Conservation (phyloP, 305 asterid genomes). For the Fraxinus platypoda region DNA sequence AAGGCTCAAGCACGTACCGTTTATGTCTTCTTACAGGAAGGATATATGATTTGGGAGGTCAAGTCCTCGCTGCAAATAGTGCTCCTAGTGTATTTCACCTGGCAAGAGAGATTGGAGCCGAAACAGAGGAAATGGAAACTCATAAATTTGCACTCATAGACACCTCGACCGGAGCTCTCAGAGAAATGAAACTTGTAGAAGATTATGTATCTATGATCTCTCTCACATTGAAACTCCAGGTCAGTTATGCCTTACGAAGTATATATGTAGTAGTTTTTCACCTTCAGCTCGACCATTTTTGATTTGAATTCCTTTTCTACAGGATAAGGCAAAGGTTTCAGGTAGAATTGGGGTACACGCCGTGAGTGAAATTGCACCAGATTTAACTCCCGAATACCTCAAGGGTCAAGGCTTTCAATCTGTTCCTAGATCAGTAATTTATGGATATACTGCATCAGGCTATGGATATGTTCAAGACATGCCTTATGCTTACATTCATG, state of each 20-base stretch:
- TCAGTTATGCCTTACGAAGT: constrained; percentile 17
- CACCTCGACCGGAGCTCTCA: constrained; percentile 59
- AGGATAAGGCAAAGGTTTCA: constrained; percentile 67
- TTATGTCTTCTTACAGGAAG: constrained; percentile 44
- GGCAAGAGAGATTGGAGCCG: constrained; percentile 64
- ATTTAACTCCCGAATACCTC: constrained; percentile 57
- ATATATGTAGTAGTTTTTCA: not conserved
- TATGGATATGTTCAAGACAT: constrained; percentile 77
- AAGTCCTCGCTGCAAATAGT: constrained; percentile 85
- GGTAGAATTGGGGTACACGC: constrained; percentile 74
- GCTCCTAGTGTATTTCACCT: constrained; percentile 78
- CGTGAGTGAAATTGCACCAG: constrained; percentile 64
- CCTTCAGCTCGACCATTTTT: not conserved
- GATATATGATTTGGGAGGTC: constrained; percentile 84
- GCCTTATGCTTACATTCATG: constrained; percentile 80
- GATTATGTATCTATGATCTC: constrained; percentile 75
- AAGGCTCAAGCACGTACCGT: not conserved
- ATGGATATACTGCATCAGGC: constrained; percentile 86
- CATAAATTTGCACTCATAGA: constrained; percentile 71
- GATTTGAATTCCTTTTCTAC: constrained; percentile 1
- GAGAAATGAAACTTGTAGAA: constrained; percentile 60
- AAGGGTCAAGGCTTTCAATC: constrained; percentile 49
- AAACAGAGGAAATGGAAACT: constrained; percentile 69
- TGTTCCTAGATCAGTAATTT: constrained; percentile 71
- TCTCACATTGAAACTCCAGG: constrained; percentile 80